Base-by-base conservation (phyloP, 352 stramenopile species). In the Phytophthora megakarya region DNA sequence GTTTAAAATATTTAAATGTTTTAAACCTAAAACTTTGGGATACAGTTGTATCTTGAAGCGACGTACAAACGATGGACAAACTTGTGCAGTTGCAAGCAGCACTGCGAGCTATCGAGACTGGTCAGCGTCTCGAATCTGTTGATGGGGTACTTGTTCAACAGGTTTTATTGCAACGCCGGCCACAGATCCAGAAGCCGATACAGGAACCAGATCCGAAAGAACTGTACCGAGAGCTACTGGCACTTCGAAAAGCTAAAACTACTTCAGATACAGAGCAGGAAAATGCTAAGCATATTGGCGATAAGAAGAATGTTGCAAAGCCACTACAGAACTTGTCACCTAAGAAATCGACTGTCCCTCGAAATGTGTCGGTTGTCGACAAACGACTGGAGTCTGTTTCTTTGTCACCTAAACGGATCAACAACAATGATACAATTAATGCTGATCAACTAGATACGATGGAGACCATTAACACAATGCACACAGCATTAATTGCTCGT, bases 21-120 rank as follows among this genome's bases (percentile, higher is more conserved):
- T 15, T 30, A n/a, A n/a, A n/a, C n/a, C n/a, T 19, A 13, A 11
- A 48, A 42, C 40, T 61, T 61, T 61, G 16, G 51, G 32, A 45
- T 40, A 43, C 16, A 6, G 3, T 25, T 46, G 7, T 42, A 45
- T 52, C 30, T 65, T 62, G 59, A 67, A 61, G 42, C 18, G 47
- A 43, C 48, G 37, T 45, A 49, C 39, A 22, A 23, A 45, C 28
- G 46, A 72, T 72, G 65, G 58, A 72, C 28, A 69, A 70, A 37
- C 51, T 86, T 10, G 50, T 53, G n/a, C 72, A 78, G 40, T 61
- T 90, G 35, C 78, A 88, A 60, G 51, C 46, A 33, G 66, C 73
- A 43, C 68, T 90, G 53, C 78, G 75, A 11, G 73, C 69, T 8
- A 90, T 88, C n/a, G 81, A 90, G 47, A 75, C 56, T 4, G 81